These are phyloP conservation scores for Dendrostoma leiphaemia DNA, from an alignment of 2,329 filamentous ascomycete species.

Conservation along the genomic window DNA sequence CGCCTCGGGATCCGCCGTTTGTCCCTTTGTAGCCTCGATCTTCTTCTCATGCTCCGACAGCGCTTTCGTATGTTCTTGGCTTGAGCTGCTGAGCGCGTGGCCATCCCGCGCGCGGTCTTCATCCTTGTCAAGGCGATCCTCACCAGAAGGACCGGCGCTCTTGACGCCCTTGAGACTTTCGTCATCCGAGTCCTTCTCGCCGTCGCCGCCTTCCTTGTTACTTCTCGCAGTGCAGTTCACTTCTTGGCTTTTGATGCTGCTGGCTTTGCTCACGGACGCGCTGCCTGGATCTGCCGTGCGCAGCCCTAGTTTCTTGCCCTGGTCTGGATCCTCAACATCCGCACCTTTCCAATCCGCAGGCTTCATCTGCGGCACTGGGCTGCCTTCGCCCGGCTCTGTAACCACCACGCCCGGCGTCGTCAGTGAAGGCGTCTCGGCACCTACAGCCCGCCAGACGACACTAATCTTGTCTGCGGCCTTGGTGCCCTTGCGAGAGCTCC, in stretches of 20 bases:
- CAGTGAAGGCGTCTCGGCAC: slow-evolving; percentile 22
- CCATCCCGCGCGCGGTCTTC: background rate
- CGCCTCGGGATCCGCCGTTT: slow-evolving; percentile 6
- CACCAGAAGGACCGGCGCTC: slow-evolving; percentile 12
- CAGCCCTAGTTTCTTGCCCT: slow-evolving; percentile 66
- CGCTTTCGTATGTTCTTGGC: background rate
- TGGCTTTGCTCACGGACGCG: slow-evolving; percentile 68
- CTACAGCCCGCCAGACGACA: slow-evolving; percentile 72
- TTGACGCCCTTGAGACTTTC: slow-evolving; percentile 22
- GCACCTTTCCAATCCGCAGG: slow-evolving; percentile 74
- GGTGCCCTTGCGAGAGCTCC: slow-evolving; percentile 77
- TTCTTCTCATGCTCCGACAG: slow-evolving; percentile 15
- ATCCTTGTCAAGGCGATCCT: background rate
- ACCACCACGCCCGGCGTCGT: slow-evolving; percentile 45
- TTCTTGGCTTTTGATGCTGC: slow-evolving; percentile 55
- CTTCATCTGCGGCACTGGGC: slow-evolving; percentile 66
- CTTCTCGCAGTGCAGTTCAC: background rate
- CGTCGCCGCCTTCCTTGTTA: slow-evolving; percentile 7
- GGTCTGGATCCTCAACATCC: slow-evolving; percentile 42
- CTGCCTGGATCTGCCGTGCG: slow-evolving; percentile 64
- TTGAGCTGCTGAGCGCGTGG: too few species aligned
- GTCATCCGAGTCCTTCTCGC: slow-evolving; percentile 24
- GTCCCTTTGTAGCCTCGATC: slow-evolving; percentile 14
- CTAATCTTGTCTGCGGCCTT: slow-evolving; percentile 78
- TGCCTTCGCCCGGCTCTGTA: slow-evolving; percentile 62